phyloP scores from a whole-genome alignment of 1,284 basidiomycete genomes.

The Crucibulum parvulum region DNA sequence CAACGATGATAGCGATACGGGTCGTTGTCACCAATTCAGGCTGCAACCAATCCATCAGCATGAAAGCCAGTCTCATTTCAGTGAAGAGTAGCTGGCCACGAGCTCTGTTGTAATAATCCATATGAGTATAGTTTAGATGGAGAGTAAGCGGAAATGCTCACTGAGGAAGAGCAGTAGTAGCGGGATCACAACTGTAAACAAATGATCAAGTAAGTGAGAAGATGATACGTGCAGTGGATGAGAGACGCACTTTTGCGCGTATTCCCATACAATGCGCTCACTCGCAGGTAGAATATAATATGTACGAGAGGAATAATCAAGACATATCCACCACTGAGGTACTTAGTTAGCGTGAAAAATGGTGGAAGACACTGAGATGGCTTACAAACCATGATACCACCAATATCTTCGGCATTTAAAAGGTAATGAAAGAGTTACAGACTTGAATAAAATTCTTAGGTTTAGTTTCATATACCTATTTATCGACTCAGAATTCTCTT shows the following conservation, averaged over 20 bases:
- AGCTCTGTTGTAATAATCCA: background rate
- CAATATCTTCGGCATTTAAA: background rate
- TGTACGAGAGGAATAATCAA: background rate
- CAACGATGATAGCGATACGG: background rate
- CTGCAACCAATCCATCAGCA: background rate
- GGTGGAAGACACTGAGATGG: background rate
- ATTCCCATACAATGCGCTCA: background rate
- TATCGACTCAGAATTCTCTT: too few species aligned
- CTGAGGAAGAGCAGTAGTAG: background rate
- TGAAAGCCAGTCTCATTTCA: background rate
- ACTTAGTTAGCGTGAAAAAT: background rate
- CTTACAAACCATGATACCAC: background rate
- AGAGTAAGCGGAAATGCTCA: background rate
- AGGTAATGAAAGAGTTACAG: background rate
- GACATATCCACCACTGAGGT: background rate
- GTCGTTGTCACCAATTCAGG: background rate
- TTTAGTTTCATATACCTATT: too few species aligned
- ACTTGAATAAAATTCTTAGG: too few species aligned
- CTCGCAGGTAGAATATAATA: background rate
- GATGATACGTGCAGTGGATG: background rate
- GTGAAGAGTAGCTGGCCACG: background rate
- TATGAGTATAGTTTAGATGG: too few species aligned
- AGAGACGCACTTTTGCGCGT: background rate
- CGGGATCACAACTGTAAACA: background rate
- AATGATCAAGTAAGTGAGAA: background rate